phyloP scores from a whole-genome alignment of 2,329 filamentous ascomycete species.

The Capronia epimyces region DNA sequence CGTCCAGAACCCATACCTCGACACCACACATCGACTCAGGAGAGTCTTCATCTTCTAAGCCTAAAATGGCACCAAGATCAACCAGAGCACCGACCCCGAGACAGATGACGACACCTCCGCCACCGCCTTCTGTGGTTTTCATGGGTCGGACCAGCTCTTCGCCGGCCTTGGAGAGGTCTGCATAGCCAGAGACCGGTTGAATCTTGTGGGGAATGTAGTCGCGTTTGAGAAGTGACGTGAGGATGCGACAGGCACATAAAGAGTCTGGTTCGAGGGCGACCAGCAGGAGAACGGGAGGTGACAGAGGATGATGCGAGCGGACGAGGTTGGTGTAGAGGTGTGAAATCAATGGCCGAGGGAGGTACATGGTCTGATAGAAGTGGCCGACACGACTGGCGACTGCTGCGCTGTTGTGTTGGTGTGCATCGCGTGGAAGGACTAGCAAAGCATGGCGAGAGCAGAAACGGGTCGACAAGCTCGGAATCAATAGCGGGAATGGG shows the following conservation, averaged over 20 bases:
- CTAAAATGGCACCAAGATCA: constrained; percentile 74
- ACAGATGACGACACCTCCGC: constrained; percentile 83
- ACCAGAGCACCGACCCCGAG: constrained; percentile 88
- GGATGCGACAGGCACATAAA: constrained; percentile 88
- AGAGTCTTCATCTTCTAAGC: constrained; percentile 60
- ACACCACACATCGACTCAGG: constrained; percentile 31
- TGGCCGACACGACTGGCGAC: background rate
- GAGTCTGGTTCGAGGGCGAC: constrained; percentile 84
- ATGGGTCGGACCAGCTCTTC: constrained; percentile 75
- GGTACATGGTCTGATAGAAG: constrained; percentile 59
- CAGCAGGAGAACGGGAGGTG: constrained; percentile 83
- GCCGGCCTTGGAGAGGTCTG: constrained; percentile 75
- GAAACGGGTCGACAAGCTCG: background rate
- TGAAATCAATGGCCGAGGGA: constrained; percentile 80
- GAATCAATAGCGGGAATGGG: background rate
- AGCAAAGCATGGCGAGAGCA: constrained; percentile 3
- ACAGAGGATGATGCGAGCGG: constrained; percentile 78
- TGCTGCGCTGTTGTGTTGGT: constrained; percentile 1
- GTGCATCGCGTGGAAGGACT: constrained; percentile 10
- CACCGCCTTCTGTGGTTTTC: constrained; percentile 77
- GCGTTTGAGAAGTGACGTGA: constrained; percentile 87
- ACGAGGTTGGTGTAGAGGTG: constrained; percentile 89
- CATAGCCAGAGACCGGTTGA: constrained; percentile 88
- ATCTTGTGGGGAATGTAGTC: constrained; percentile 98
- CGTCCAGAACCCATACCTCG: constrained; percentile 78